phyloP scores from a whole-genome alignment of 257 asterid species.

The Nicotiana noctiflora region DNA sequence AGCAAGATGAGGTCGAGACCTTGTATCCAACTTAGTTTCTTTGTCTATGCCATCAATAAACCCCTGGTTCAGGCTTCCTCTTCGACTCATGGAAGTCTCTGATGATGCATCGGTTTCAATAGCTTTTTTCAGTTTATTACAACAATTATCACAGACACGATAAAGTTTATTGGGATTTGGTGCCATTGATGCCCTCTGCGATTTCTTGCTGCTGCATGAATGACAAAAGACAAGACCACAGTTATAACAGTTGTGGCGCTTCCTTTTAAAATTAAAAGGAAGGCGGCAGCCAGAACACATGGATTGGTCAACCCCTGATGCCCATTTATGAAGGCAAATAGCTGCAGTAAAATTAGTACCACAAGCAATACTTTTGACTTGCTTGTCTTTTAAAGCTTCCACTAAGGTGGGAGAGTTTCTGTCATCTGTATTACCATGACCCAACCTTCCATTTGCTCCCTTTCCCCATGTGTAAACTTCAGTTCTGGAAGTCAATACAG shows the following conservation, averaged over 20 bases:
- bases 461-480: constrained; percentile 97
- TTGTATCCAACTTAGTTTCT: constrained; percentile 53
- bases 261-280: constrained; percentile 81
- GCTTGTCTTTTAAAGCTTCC: constrained; percentile 86
- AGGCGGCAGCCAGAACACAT: constrained; percentile 92
- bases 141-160: constrained; percentile 87
- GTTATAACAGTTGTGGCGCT: constrained; percentile 91
- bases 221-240: constrained; percentile 90
- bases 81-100: constrained; percentile 58
- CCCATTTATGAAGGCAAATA: constrained; percentile 89
- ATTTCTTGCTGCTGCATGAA: constrained; percentile 94
- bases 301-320: constrained; percentile 84
- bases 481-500: constrained; percentile 72
- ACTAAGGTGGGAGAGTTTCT: constrained; percentile 65
- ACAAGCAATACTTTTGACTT: constrained; percentile 82
- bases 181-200: constrained; percentile 83
- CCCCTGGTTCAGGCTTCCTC: constrained; percentile 69
- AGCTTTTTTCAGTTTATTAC: constrained; percentile 61
- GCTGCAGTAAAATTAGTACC: constrained; percentile 82
- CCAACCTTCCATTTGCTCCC: constrained; percentile 89
- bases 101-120: constrained; percentile 59
- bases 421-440: constrained; percentile 82
- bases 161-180: constrained; percentile 82
- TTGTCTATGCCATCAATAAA: constrained; percentile 43
- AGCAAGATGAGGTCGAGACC: constrained; percentile 63